Percentiles rank a stretch among this genome's conserved stretches.
Evolutionary conservation across 192 early-diverging fungal genomes (phyloP).

Genomic region (Backusella westeae): DNA sequence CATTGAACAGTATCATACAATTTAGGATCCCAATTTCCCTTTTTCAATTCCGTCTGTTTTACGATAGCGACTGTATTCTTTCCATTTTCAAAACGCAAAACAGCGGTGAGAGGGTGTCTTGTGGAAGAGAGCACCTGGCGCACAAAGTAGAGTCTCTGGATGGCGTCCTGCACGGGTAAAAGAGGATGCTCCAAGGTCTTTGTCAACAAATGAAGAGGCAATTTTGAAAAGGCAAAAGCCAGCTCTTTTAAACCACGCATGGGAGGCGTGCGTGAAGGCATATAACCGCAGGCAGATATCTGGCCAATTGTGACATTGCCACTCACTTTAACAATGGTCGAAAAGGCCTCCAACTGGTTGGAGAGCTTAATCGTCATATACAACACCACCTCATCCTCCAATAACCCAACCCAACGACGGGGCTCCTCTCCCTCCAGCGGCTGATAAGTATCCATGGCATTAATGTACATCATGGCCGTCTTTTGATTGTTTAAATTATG

Average conservation of each 20-base stretch:
- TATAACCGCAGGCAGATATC: constrained; percentile 19
- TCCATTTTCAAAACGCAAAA: constrained; percentile 12
- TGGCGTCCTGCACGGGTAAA: constrained; percentile 26
- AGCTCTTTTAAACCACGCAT: constrained; percentile 16
- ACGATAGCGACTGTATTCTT: constrained; percentile 1
- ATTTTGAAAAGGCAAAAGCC: constrained; percentile 6
- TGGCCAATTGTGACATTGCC: constrained; percentile 23
- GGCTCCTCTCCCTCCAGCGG: constrained; percentile 13
- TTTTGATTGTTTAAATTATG: neutral
- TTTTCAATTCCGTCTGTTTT: constrained; percentile 10
- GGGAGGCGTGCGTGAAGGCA: constrained; percentile 18
- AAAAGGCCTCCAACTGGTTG: constrained; percentile 19
- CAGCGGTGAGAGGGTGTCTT: neutral
- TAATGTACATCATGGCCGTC: neutral
- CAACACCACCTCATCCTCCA: constrained; percentile 19
- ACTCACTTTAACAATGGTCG: constrained; percentile 8
- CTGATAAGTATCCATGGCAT: constrained; percentile 9
- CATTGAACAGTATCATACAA: neutral
- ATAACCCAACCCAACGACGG: constrained; percentile 6
- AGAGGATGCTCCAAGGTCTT: constrained; percentile 20
- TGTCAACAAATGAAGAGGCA: constrained; percentile 20
- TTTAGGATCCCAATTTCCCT: constrained; percentile 7
- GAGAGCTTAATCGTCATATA: constrained; percentile 7
- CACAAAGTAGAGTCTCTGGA: constrained; percentile 23
- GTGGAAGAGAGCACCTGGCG: constrained; percentile 6